Evolutionary conservation across 1,139 yeast genomes (phyloP).

Genomic region (Magnusiomyces magnusii): DNA sequence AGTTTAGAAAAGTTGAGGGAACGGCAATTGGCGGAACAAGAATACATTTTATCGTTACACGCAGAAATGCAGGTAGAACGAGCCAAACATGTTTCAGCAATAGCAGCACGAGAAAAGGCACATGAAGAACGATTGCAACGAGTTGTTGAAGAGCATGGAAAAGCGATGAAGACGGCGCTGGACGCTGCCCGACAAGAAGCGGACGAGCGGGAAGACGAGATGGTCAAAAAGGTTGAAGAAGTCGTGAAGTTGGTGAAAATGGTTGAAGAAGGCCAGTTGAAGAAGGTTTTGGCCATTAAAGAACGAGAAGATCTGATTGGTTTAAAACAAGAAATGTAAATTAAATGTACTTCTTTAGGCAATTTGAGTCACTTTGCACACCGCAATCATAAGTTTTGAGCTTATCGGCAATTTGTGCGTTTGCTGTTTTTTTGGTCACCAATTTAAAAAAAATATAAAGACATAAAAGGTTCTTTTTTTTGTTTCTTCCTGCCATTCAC

Average conservation of each 20-base stretch:
- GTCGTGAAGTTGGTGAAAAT: neutral
- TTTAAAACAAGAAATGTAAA: too few relatives aligned
- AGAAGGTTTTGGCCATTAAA: neutral
- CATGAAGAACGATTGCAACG: neutral
- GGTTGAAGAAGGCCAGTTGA: neutral
- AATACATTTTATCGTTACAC: neutral
- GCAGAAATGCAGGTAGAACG: neutral
- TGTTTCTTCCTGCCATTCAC: neutral
- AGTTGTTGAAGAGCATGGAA: neutral
- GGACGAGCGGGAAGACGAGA: neutral
- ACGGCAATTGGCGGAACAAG: neutral
- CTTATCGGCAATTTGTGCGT: too few relatives aligned
- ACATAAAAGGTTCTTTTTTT: too few relatives aligned
- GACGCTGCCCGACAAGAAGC: neutral
- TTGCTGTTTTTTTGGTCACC: too few relatives aligned
- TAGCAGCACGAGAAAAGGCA: neutral
- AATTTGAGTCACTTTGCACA: too few relatives aligned
- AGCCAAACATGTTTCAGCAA: neutral
- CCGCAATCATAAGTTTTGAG: too few relatives aligned
- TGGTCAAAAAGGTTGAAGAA: neutral
- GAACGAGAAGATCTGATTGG: neutral
- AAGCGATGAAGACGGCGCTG: neutral
- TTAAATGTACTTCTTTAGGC: too few relatives aligned
- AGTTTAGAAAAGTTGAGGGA: neutral
- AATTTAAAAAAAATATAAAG: too few relatives aligned